Base-by-base conservation (phyloP, 2,329 filamentous ascomycete genomes). In the Didymella segeticola region DNA sequence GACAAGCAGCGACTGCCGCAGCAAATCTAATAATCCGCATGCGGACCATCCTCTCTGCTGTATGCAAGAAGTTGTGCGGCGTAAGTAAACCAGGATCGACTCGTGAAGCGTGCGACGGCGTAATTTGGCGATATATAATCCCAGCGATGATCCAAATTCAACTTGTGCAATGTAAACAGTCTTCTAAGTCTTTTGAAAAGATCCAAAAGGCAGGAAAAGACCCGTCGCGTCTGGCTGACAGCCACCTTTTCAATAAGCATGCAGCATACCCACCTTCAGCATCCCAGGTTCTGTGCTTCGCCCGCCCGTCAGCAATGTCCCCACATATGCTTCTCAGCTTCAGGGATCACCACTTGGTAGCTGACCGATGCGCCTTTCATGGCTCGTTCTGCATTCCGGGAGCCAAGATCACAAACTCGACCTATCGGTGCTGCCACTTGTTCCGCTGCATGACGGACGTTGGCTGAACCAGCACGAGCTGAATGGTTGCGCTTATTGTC, bases 11-110 rank as follows among this genome's bases (percentile, higher is more conserved):
- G 37, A 61, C 15, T n/a, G 39, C 43, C 11, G 51, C 47, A 46
- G 54, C 60, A 43, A 63, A 43, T 47, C 56, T 53, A 20, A 46
- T 39, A 9, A 51, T 37, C 48, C 47, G 59, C 14, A 46, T 53
- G 26, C 31, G 53, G 26, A 38, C 54, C 57, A 64, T 64, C 7
- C 26, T 46, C 31, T 15, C 22, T 37, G 26, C n/a, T 37, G 11
- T 36, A 10, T 20, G 30, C 17, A 39, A 46, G 34, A 6, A 23
- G 8, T n/a, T 6, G 39, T 49, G 12, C 12, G 39, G n/a, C 20
- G n/a, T 25, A 22, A 8, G 15, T 17, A 23, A n/a, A 26, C 20
- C 22, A 29, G 38, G 11, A 6, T n/a, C 27, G 27, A 27, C 19
- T 27, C 43, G 29, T 9, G 29, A 10, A n/a, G 23, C 23, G 47